Evolutionary conservation across 805 yeast species (phyloP).

Genomic region (Ogataea corticis): DNA sequence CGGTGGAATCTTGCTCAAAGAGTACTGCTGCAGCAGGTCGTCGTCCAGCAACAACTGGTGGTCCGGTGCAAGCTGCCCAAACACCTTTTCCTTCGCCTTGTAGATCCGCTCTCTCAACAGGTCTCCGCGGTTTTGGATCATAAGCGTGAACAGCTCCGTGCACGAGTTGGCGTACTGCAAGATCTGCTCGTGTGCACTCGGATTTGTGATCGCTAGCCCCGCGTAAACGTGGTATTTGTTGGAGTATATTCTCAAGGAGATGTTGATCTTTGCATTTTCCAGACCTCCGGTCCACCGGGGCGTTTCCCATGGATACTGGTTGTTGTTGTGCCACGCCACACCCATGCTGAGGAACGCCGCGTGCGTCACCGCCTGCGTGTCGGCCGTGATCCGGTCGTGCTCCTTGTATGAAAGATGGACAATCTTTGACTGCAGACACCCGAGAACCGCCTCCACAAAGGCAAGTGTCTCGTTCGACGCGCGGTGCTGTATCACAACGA

Average conservation of each 20-base stretch:
- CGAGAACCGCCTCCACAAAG: conserved; percentile 62
- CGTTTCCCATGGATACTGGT: conserved; percentile 90
- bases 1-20: conserved; percentile 71
- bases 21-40: conserved; percentile 71
- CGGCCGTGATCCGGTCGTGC: conserved; percentile 95
- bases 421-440: conserved; percentile 74
- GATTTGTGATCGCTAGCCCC: conserved; percentile 94
- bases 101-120: conserved; percentile 59
- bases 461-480: conserved; percentile 54
- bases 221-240: conserved; percentile 99
- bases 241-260: conserved; percentile 84
- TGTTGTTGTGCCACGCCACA: conserved; percentile 82
- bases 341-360: conserved; percentile 98
- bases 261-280: conserved; percentile 94
- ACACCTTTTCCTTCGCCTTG: conserved; percentile 73
- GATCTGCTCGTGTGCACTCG: conserved; percentile 89
- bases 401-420: conserved; percentile 81
- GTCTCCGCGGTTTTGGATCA: conserved; percentile 66
- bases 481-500: conserved; percentile 80
- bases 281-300: conserved; percentile 89
- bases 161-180: conserved; percentile 85
- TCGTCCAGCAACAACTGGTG: conserved; percentile 75
- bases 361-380: conserved; percentile 97
- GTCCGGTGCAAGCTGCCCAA: conserved; percentile 58
- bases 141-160: conserved; percentile 78